A percentile compares a stretch with the other conserved stretches of the same genome.
These are phyloP conservation scores for Kingdonia uniflora DNA, from an alignment of 164 flowering plant genomes.

Conservation along the genomic window DNA sequence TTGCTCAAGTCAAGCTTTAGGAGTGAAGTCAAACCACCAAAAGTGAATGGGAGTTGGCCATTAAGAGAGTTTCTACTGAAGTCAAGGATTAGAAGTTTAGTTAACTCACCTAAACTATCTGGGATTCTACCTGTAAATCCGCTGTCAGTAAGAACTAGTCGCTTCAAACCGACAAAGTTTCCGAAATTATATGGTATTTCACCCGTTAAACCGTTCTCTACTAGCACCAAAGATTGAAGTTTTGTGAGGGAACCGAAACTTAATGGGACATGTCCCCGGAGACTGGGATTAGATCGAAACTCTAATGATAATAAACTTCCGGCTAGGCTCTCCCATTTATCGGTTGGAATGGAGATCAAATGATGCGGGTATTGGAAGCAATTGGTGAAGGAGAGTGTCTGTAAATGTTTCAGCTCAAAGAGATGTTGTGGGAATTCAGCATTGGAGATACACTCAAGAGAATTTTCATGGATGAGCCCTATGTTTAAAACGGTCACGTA, in stretches of 20 bases:
- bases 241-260: conserved; percentile 34
- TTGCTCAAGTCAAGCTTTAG: conserved; percentile 82
- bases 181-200: conserved; percentile 41
- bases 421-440: conserved; percentile 39
- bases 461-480: conserved; percentile 68
- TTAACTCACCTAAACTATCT: conserved; percentile 30
- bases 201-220: conserved; percentile 51
- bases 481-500: conserved; percentile 56
- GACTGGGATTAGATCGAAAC: conserved; percentile 65
- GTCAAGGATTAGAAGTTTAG: conserved; percentile 58
- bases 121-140: conserved; percentile 44
- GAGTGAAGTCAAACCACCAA: conserved; percentile 56
- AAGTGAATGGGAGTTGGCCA: conserved; percentile 43
- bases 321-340: conserved; percentile 41
- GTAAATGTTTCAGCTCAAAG: conserved; percentile 54
- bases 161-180: conserved; percentile 25
- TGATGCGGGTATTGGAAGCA: conserved; percentile 35
- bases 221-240: conserved; percentile 53
- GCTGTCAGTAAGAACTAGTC: conserved; percentile 55
- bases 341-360: conserved; percentile 28
- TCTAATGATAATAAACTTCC: conserved; percentile 49
- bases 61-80: conserved; percentile 58
- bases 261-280: conserved; percentile 45
- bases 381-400: conserved; percentile 48
- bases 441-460: conserved; percentile 40